Base-by-base conservation (phyloP, 2,329 filamentous ascomycete genomes). In the Verticillium alfalfae region DNA sequence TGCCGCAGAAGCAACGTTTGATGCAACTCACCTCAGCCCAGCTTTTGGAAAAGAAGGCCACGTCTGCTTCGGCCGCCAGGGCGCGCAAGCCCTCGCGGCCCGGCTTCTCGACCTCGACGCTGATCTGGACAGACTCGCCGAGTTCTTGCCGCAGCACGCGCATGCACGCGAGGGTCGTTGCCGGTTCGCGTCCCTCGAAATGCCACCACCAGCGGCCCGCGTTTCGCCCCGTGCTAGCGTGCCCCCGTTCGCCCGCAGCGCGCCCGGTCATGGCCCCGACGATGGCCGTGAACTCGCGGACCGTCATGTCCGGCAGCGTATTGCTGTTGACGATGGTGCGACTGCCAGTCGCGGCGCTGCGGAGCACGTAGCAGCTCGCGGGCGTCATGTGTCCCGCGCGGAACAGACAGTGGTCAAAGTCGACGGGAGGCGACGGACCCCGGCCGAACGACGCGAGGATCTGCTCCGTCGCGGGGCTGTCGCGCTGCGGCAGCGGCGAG, bases 51-150 rank as follows among this genome's bases (percentile, higher is more conserved):
- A 88, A 92, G 71, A 92, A 91, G n/a, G 92, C 84, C 18, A 90
- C 81, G 69, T 92, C 86, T 31, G 88, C 88, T 66, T 82, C 78
- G 41, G 78, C 77, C 34, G 87, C 87, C 57, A 91, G 79, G 34
- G 83, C 78, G 58, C 78, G 74, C 61, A 92, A 78, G 2, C 86
- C 87, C 34, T 74, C 71, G 12, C 89, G 81, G 13, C 79, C 80
- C 2, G 89, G 88, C 70, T 90, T 92, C 75, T 92, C 89, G 52
- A 89, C 76, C 72, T 92, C 90, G 60, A 92, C 85, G 71, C 89
- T 92, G 69, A 92, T 76, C 56, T 68, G 58, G 58, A 59, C 59
- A 34, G 56, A 34, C 16, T 59, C 60, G 41, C 55, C 61, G 36
- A 65, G 39, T 49, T 59, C 59, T 16, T 38, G 57, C 39, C 84